Conservation (phyloP, 352 stramenopile genomes). For the Pythium graminicola region DNA sequence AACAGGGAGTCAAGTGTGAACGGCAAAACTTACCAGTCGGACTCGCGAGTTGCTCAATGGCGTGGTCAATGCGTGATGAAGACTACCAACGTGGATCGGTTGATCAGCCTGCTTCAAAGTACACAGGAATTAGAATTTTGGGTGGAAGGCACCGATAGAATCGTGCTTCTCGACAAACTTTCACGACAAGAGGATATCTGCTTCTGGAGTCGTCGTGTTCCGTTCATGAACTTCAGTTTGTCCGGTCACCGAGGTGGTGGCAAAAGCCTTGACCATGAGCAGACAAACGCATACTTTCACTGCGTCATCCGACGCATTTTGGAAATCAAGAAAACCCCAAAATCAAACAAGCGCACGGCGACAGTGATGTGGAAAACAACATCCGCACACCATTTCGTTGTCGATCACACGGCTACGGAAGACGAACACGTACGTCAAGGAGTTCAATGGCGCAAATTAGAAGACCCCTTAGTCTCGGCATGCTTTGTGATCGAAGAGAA, state of each 20-base stretch:
- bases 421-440: neutral
- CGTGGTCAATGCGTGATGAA: slow-evolving; percentile 23
- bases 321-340: slow-evolving; percentile 12
- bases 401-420: slow-evolving; percentile 1
- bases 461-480: slow-evolving; percentile 28
- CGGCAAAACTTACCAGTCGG: slow-evolving; percentile 17
- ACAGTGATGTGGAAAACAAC: slow-evolving; percentile 39
- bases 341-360: slow-evolving; percentile 8
- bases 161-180: slow-evolving; percentile 26
- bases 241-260: slow-evolving; percentile 15
- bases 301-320: slow-evolving; percentile 29
- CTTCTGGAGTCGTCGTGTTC: slow-evolving; percentile 33
- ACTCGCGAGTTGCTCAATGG: slow-evolving; percentile 20
- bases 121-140: slow-evolving; percentile 18
- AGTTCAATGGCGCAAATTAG: slow-evolving; percentile 26
- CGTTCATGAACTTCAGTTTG: slow-evolving; percentile 27
- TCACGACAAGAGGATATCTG: slow-evolving; percentile 28
- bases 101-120: slow-evolving; percentile 24
- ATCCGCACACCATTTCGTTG: slow-evolving; percentile 22
- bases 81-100: slow-evolving; percentile 12
- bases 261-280: slow-evolving; percentile 2
- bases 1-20: neutral
- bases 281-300: slow-evolving; percentile 24
- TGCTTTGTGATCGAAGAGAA: slow-evolving; percentile 31
- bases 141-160: slow-evolving; percentile 16